Evolutionary conservation across 768 basidiomycete genomes (phyloP).

Genomic region (Ramaria sp.): DNA sequence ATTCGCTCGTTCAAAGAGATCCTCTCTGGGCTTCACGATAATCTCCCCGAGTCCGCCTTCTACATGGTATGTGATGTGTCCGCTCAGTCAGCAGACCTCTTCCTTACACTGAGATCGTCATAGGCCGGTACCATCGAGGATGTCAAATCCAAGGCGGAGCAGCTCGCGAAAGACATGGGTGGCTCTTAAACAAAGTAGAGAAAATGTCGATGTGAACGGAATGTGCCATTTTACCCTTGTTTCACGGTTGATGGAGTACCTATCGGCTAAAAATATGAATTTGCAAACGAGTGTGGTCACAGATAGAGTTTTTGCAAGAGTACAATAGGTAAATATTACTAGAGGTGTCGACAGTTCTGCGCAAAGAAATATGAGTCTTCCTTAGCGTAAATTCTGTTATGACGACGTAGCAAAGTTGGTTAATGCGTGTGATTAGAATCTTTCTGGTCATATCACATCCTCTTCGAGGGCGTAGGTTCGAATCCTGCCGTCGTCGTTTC

Average conservation of each 20-base stretch:
- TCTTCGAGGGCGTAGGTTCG: conserved; percentile 43
- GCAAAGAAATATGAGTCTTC: too few species aligned
- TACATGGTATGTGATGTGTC: conserved; percentile 59
- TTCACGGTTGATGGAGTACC: neutral
- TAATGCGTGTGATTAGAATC: conserved; percentile 16
- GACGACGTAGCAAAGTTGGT: conserved; percentile 9
- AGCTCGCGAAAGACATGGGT: conserved; percentile 89
- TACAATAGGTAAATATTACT: too few species aligned
- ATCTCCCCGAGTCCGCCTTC: conserved; percentile 91
- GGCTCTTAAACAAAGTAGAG: conserved; percentile 17
- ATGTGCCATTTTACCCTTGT: neutral
- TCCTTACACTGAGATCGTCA: conserved; percentile 5
- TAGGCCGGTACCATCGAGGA: conserved; percentile 91
- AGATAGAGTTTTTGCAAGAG: too few species aligned
- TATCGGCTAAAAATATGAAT: neutral
- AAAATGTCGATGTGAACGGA: neutral
- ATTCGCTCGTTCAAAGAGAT: conserved; percentile 98
- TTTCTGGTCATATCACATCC: conserved; percentile 11
- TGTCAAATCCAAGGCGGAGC: conserved; percentile 94
- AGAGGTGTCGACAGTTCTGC: too few species aligned
- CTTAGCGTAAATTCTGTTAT: too few species aligned
- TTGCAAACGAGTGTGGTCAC: too few species aligned
- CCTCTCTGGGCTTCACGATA: conserved; percentile 79
- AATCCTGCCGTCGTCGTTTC: conserved; percentile 53
- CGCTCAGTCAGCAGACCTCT: neutral